phyloP scores from a whole-genome alignment of 768 basidiomycete species.

The Agrocybe praecox region DNA sequence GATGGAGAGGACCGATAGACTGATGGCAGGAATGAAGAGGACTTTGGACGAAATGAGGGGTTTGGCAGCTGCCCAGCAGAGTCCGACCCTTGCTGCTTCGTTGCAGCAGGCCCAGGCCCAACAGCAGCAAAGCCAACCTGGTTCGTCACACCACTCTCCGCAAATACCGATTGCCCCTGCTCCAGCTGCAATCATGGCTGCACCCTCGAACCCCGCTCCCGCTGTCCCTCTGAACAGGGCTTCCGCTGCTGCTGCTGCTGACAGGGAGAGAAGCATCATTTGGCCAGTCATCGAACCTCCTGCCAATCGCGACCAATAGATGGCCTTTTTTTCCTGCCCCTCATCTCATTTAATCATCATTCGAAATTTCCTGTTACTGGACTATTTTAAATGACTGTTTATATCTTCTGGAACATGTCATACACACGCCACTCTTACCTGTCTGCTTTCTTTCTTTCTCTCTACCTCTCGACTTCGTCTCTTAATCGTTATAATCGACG shows the following conservation, averaged over 20 bases:
- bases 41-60: constrained; percentile 77
- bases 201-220: constrained; percentile 9
- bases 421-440: not conserved
- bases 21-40: constrained; percentile 73
- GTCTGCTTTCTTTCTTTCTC: not conserved
- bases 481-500: not conserved
- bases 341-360: not conserved
- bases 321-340: not conserved
- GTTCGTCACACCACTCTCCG: constrained; percentile 10
- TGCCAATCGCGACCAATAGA: constrained; percentile 16
- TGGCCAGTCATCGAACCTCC: constrained; percentile 33
- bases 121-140: constrained; percentile 10
- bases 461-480: not conserved
- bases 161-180: constrained; percentile 9
- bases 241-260: constrained; percentile 12
- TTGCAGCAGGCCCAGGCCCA: constrained; percentile 13
- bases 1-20: constrained; percentile 71
- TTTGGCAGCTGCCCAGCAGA: constrained; percentile 15
- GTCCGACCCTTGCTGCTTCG: not conserved
- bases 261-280: constrained; percentile 29
- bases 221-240: constrained; percentile 23
- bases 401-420: not conserved
- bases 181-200: not conserved
- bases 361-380: not conserved
- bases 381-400: not conserved